Base-by-base conservation (phyloP, 2,329 filamentous ascomycete species). In the Colletotrichum gigasporum region DNA sequence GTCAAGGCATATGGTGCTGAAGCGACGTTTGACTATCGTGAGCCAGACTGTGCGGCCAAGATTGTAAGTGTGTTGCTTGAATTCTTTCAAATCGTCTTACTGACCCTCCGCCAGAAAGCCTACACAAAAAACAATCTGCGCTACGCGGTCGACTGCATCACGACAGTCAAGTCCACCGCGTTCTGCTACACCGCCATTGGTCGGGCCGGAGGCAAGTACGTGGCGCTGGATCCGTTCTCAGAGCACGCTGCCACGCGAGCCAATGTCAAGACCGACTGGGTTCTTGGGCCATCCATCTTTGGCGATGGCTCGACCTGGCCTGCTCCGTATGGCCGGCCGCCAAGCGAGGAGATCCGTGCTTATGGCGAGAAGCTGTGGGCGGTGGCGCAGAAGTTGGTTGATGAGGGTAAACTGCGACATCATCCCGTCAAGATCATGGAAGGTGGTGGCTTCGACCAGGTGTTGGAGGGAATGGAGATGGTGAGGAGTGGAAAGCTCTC, bases 61-160 rank as follows among this genome's bases (percentile, higher is more conserved):
- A 32, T 32, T 32, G 30, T 32, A 32, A 32, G 30, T 32, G 7
- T 12, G 6, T 32, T n/a, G n/a, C n/a, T n/a, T n/a, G n/a, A n/a
- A n/a, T n/a, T n/a, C n/a, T n/a, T n/a, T n/a, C n/a, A 32, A 7
- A 32, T 32, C 12, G 30, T 6, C 30, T 32, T 6, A 32, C 30
- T 12, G 12, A 32, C 30, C 30, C 12, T 12, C 7, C 7, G 6
- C 6, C 12, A 48, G 45, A 48, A 48, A 48, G 5, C 26, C 32
- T 11, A 48, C 16, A 48, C 45, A 32, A n/a, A 16, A 14, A 48
- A 48, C 26, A 48, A 48, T 18, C 8, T 48, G 26, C 30, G 32
- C 11, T 48, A 71, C 14, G 77, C 73, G 12, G 76, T 77, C 69
- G 79, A 81, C 69, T 79, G 76, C 69, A 70, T 76, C 22, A 74